These are phyloP conservation scores for Trichoderma sp. DNA, from an alignment of 2,329 filamentous ascomycete species.

Conservation along the genomic window DNA sequence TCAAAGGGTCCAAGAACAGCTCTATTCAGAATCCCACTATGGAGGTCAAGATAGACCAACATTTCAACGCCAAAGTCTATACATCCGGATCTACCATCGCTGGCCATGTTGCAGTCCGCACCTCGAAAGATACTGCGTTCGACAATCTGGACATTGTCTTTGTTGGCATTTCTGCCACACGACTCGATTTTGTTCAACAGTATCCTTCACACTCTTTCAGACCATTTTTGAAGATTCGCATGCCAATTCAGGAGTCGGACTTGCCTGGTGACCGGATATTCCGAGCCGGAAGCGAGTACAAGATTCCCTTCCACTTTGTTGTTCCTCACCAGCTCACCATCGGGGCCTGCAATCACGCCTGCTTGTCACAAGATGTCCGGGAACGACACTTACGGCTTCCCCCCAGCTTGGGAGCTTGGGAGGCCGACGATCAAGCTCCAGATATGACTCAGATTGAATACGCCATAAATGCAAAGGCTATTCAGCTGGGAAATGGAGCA, in stretches of 20 bases:
- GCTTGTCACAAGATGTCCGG: conserved; percentile 43
- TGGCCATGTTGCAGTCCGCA: conserved; percentile 47
- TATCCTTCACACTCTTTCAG: conserved; percentile 48
- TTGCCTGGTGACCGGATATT: conserved; percentile 50
- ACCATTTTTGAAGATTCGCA: conserved; percentile 54
- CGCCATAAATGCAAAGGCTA: conserved; percentile 46
- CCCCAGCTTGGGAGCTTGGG: conserved; percentile 52
- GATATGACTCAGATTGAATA: conserved; percentile 56
- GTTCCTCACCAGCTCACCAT: conserved; percentile 57
- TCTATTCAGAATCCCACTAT: conserved; percentile 38
- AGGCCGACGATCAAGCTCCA: conserved; percentile 53
- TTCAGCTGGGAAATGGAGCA: conserved; percentile 25
- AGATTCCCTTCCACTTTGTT: conserved; percentile 57
- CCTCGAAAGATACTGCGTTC: conserved; percentile 47
- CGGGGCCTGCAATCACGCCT: conserved; percentile 52
- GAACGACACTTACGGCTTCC: conserved; percentile 54
- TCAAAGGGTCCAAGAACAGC: conserved; percentile 13
- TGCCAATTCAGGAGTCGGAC: conserved; percentile 47
- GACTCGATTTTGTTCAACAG: conserved; percentile 49
- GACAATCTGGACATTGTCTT: conserved; percentile 53
- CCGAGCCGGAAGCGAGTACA: conserved; percentile 47
- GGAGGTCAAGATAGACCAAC: conserved; percentile 49
- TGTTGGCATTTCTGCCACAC: conserved; percentile 49
- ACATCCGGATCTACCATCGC: conserved; percentile 51
- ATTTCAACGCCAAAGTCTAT: conserved; percentile 55